Conservation (phyloP, 768 basidiomycete species). For the Suillus alpinus region DNA sequence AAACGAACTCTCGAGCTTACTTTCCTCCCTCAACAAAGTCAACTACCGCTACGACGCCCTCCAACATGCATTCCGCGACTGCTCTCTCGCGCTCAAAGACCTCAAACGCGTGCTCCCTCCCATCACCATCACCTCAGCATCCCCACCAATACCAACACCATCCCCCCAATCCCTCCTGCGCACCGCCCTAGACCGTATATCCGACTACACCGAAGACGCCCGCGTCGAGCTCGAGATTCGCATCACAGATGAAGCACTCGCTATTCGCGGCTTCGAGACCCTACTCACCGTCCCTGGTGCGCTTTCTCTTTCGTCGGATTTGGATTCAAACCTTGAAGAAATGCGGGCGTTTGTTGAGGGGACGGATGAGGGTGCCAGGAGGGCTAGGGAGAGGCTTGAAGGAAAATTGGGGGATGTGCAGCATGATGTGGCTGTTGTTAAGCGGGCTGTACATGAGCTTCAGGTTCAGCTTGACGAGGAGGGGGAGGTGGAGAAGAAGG, state of each 20-base stretch:
- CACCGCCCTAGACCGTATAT: constrained; percentile 57
- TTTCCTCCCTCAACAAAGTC: constrained; percentile 43
- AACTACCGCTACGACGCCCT: constrained; percentile 58
- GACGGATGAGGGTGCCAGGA: constrained; percentile 43
- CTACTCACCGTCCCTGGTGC: constrained; percentile 61
- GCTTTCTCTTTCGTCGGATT: background rate
- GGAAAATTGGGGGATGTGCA: constrained; percentile 70
- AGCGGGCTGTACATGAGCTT: constrained; percentile 53
- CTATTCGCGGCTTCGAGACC: constrained; percentile 64
- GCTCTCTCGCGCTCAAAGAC: constrained; percentile 62
- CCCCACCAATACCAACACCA: background rate
- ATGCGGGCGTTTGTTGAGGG: constrained; percentile 59
- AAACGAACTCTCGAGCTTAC: constrained; percentile 33
- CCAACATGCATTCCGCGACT: constrained; percentile 65
- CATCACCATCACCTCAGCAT: constrained; percentile 1
- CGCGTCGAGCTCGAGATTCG: constrained; percentile 83
- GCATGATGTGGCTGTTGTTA: constrained; percentile 73
- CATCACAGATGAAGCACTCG: constrained; percentile 66
- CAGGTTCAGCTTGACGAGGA: background rate
- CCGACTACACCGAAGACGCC: constrained; percentile 75
- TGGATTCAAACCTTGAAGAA: constrained; percentile 29
- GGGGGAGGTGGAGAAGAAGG: background rate
- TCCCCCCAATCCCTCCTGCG: constrained; percentile 34
- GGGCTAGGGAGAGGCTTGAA: constrained; percentile 45
- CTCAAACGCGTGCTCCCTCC: constrained; percentile 36